Conservation (phyloP, 2,329 filamentous ascomycete species). For the Diplodia sapinea region DNA sequence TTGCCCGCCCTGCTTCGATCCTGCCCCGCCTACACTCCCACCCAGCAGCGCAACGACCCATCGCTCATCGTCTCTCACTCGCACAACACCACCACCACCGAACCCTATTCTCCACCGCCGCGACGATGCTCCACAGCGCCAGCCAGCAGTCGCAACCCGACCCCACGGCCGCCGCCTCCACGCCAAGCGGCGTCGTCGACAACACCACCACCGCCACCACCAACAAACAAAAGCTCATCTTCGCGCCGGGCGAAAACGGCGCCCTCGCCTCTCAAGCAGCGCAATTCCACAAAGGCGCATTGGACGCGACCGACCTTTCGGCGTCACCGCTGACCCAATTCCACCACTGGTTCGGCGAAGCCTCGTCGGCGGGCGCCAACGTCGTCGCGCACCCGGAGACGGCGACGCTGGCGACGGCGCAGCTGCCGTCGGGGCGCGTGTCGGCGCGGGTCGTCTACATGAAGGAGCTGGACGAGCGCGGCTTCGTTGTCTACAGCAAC, state of each 20-base stretch:
- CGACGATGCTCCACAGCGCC: conserved; percentile 10
- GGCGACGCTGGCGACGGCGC: conserved; percentile 83
- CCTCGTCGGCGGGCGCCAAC: conserved; percentile 58
- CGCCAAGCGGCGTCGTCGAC: neutral
- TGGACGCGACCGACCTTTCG: conserved; percentile 66
- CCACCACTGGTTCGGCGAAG: conserved; percentile 83
- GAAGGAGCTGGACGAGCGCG: conserved; percentile 83
- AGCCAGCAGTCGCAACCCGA: neutral
- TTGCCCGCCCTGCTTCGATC: neutral
- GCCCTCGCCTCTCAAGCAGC: conserved; percentile 65
- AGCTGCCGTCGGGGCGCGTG: conserved; percentile 81
- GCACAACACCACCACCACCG: neutral
- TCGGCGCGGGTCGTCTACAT: conserved; percentile 89
- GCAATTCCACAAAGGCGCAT: conserved; percentile 73
- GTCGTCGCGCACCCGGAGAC: conserved; percentile 80
- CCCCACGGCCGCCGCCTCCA: conserved; percentile 2
- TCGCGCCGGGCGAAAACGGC: conserved; percentile 66
- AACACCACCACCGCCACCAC: neutral
- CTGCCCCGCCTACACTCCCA: neutral
- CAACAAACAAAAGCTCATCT: conserved; percentile 49
- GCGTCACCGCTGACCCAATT: conserved; percentile 80
- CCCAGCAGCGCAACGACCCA: neutral
- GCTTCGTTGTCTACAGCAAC: conserved; percentile 94
- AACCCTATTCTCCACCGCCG: conserved; percentile 4
- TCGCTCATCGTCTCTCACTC: neutral